phyloP scores from a whole-genome alignment of 202 grass and related monocot species.

The Saccharum hybrid region DNA sequence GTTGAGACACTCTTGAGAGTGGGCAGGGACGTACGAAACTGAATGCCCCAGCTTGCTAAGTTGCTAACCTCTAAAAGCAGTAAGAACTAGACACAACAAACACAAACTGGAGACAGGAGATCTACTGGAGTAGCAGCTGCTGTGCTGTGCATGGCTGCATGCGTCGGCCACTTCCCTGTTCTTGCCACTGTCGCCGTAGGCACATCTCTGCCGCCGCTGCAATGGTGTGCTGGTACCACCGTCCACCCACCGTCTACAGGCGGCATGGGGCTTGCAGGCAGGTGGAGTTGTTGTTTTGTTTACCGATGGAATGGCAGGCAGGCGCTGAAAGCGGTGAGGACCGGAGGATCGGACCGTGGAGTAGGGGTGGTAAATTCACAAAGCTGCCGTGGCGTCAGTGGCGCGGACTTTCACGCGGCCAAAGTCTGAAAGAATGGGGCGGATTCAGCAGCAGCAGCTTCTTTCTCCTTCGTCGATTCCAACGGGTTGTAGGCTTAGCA shows the following conservation, averaged over 20 bases:
- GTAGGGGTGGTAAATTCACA: constrained; percentile 41
- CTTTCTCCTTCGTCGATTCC: constrained; percentile 31
- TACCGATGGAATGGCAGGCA: constrained; percentile 34
- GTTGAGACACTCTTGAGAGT: no score
- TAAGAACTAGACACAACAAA: background rate
- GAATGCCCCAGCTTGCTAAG: background rate
- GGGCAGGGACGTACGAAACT: background rate
- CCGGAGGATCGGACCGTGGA: background rate
- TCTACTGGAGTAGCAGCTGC: no score
- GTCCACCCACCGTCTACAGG: background rate
- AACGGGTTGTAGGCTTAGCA: background rate
- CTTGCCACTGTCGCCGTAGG: constrained; percentile 24
- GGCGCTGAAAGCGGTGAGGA: constrained; percentile 50
- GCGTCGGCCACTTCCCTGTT: background rate
- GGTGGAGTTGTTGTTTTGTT: constrained; percentile 13
- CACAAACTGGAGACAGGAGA: background rate
- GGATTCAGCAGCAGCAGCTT: constrained; percentile 25
- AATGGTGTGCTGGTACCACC: background rate
- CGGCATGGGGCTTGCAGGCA: background rate
- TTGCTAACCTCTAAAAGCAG: background rate
- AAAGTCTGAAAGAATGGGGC: constrained; percentile 16
- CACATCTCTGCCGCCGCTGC: background rate
- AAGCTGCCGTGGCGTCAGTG: constrained; percentile 35
- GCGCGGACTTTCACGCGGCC: constrained; percentile 54
- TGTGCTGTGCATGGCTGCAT: no score